phyloP scores from a whole-genome alignment of 441 rosid species.

The Hura crepitans region DNA sequence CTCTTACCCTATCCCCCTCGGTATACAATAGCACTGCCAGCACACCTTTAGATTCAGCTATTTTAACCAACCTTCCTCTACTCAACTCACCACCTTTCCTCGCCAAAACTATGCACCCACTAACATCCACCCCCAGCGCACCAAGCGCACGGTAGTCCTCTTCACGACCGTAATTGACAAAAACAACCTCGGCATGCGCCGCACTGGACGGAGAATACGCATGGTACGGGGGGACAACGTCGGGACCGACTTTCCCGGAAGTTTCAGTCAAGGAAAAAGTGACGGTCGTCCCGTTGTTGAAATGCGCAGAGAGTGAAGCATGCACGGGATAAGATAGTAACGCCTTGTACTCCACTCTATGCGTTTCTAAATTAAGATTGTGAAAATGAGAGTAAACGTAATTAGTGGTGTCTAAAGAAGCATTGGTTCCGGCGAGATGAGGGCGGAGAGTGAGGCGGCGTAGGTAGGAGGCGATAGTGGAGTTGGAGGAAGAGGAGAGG shows the following conservation, averaged over 20 bases:
- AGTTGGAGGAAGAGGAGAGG: slow-evolving; percentile 70
- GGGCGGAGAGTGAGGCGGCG: slow-evolving; percentile 71
- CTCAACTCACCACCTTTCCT: slow-evolving; percentile 60
- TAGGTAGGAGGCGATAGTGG: slow-evolving; percentile 77
- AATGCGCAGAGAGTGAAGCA: slow-evolving; percentile 49
- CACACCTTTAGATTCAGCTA: slow-evolving; percentile 71
- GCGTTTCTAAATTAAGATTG: slow-evolving; percentile 51
- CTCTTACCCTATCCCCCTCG: slow-evolving; percentile 40
- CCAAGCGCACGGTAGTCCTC: slow-evolving; percentile 64
- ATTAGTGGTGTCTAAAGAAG: slow-evolving; percentile 43
- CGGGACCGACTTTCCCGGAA: slow-evolving; percentile 13
- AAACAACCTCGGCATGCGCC: slow-evolving; percentile 52
- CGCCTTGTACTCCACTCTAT: slow-evolving; percentile 41
- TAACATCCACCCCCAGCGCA: slow-evolving; percentile 52
- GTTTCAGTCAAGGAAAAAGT: slow-evolving; percentile 43
- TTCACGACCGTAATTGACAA: slow-evolving; percentile 67
- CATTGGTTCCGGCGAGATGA: slow-evolving; percentile 82
- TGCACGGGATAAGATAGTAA: slow-evolving; percentile 70
- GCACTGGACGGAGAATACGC: slow-evolving; percentile 90
- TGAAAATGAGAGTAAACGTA: slow-evolving; percentile 62
- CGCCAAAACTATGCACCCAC: slow-evolving; percentile 58
- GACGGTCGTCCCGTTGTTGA: slow-evolving; percentile 43
- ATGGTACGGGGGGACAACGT: slow-evolving; percentile 68
- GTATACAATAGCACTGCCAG: slow-evolving; percentile 67
- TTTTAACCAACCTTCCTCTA: slow-evolving; percentile 57